Percentiles rank a stretch among this genome's conserved stretches.
Conservation (phyloP, 202 grass and related monocot genomes). For the Elaeis oleifera region DNA sequence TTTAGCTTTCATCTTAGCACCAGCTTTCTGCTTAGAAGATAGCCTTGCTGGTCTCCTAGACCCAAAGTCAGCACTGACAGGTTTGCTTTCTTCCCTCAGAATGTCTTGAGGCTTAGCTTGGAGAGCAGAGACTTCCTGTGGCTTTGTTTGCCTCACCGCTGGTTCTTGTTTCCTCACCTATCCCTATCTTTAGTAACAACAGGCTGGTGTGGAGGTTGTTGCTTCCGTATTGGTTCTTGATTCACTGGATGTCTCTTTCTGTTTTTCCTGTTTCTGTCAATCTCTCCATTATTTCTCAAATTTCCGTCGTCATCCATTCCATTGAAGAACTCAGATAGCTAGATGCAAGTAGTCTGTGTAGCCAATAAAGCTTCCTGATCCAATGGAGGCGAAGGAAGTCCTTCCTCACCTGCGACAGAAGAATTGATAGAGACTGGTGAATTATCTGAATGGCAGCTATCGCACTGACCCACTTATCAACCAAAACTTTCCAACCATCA, state of each 20-base stretch:
- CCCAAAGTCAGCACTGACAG: conserved; percentile 17
- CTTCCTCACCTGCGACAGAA: conserved; percentile 34
- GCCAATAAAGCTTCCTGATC: conserved; percentile 53
- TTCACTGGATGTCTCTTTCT: conserved; percentile 14
- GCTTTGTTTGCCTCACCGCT: conserved; percentile 18
- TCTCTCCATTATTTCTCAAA: conserved; percentile 11
- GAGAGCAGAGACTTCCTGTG: conserved; percentile 7
- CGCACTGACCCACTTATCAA: conserved; percentile 73
- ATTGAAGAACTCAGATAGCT: conserved; percentile 60
- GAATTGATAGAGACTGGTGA: conserved; percentile 37
- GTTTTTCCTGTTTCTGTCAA: conserved; percentile 27
- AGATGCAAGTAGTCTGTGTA: conserved; percentile 48
- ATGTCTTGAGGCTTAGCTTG: conserved; percentile 26
- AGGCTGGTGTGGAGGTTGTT: conserved; percentile 23
- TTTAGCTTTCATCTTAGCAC: conserved; percentile 34
- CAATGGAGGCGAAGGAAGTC: conserved; percentile 52
- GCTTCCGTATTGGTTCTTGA: conserved; percentile 31
- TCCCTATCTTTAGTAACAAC: conserved; percentile 23
- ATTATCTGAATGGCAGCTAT: conserved; percentile 50
- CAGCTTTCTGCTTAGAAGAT: conserved; percentile 26
- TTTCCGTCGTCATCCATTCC: conserved; percentile 60
- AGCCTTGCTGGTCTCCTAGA: conserved; percentile 24
- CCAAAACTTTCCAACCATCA: conserved; percentile 75
- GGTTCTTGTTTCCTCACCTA: conserved; percentile 36
- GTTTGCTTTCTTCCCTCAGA: conserved; percentile 37